These are phyloP conservation scores for Rhizopogon vesiculosus DNA, from an alignment of 768 basidiomycete species.

Conservation along the genomic window DNA sequence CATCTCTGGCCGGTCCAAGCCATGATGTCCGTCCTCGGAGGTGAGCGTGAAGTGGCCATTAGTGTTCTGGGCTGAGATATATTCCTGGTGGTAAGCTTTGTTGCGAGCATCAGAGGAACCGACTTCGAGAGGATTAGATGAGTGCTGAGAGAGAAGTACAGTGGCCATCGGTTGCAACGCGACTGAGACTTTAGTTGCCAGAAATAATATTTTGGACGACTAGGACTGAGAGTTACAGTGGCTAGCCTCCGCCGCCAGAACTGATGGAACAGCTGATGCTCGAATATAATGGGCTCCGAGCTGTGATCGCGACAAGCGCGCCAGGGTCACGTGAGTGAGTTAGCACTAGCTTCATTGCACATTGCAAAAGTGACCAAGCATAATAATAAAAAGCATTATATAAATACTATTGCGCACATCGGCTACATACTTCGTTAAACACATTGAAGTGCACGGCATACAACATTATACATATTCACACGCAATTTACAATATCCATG, in stretches of 20 bases:
- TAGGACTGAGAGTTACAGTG: background rate
- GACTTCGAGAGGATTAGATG: conserved; percentile 70
- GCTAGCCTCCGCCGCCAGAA: background rate
- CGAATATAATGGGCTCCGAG: background rate
- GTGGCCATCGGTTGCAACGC: conserved; percentile 27
- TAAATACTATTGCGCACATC: no score
- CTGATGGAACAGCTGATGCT: background rate
- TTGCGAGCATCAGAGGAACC: conserved; percentile 57
- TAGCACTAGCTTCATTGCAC: no score
- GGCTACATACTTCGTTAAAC: no score
- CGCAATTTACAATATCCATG: background rate
- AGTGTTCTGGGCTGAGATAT: conserved; percentile 30
- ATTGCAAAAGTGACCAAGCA: no score
- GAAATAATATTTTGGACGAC: background rate
- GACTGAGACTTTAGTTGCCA: background rate
- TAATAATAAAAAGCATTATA: no score
- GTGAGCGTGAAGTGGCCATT: conserved; percentile 27
- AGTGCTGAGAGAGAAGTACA: conserved; percentile 57
- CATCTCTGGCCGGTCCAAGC: conserved; percentile 34
- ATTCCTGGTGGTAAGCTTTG: conserved; percentile 37
- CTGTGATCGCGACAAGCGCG: conserved; percentile 5
- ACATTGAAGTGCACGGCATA: no score
- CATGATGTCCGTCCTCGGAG: conserved; percentile 50
- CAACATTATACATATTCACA: no score
- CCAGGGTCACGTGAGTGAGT: background rate